Conservation (phyloP, 2,329 filamentous ascomycete species). For the Huntiella bhutanensis region DNA sequence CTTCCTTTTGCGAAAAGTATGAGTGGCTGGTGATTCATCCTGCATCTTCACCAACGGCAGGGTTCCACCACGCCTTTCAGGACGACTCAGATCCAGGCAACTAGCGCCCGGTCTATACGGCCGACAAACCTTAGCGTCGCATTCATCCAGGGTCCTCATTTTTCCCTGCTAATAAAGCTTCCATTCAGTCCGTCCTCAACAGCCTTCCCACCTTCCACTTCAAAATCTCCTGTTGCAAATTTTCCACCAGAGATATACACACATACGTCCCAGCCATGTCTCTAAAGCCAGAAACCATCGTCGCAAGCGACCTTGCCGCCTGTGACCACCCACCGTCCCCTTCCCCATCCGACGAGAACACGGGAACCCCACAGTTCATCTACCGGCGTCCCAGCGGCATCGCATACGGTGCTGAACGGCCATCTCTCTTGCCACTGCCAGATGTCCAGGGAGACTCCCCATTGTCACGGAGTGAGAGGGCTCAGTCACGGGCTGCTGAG, state of each 20-base stretch:
- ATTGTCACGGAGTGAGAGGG: constrained; percentile 35
- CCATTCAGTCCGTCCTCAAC: too few relatives aligned
- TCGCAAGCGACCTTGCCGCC: constrained; percentile 20
- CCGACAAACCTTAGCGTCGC: too few relatives aligned
- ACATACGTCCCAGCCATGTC: constrained; percentile 1
- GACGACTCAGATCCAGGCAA: too few relatives aligned
- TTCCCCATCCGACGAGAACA: constrained; percentile 15
- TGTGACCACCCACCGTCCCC: constrained; percentile 13
- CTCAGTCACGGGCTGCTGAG: constrained; percentile 38
- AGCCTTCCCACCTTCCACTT: too few relatives aligned
- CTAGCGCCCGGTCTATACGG: too few relatives aligned
- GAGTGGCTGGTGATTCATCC: too few relatives aligned
- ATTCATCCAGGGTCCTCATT: too few relatives aligned
- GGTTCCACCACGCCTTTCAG: too few relatives aligned
- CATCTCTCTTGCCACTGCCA: constrained; percentile 40
- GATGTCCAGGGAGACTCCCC: constrained; percentile 16
- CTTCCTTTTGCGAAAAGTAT: too few relatives aligned
- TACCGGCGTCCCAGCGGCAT: constrained; percentile 67
- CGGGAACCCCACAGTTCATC: constrained; percentile 26
- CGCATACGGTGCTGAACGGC: constrained; percentile 50
- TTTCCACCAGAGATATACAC: neutral
- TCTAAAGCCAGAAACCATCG: constrained; percentile 18
- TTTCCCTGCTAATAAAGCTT: too few relatives aligned
- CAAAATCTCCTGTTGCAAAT: neutral
- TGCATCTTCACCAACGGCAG: too few relatives aligned